Conservation (phyloP, 202 grass and related monocot species). For the Bolboschoenoplectus hybrid region DNA sequence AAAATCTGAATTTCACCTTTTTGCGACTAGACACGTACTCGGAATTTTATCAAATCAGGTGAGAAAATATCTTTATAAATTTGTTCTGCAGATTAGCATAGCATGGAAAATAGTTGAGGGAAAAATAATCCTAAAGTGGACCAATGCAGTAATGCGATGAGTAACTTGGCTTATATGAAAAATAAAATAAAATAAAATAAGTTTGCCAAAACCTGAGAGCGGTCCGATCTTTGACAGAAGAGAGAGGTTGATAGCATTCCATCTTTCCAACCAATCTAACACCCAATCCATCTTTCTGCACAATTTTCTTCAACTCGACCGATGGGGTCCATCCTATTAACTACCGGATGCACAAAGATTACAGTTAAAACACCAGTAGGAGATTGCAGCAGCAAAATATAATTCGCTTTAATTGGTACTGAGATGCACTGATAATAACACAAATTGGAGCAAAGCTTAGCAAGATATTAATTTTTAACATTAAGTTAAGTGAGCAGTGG, state of each 20-base stretch:
- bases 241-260: slow-evolving; percentile 67
- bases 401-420: background rate
- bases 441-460: background rate
- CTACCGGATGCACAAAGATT: slow-evolving; percentile 36
- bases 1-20: background rate
- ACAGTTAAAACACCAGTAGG: background rate
- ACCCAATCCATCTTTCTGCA: slow-evolving; percentile 47
- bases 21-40: background rate
- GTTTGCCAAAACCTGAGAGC: slow-evolving; percentile 46
- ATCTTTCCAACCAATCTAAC: slow-evolving; percentile 63
- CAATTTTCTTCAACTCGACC: slow-evolving; percentile 60
- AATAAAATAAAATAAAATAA: background rate
- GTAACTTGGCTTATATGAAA: background rate
- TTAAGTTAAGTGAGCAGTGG: background rate
- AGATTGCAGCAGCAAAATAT: background rate
- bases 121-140: background rate
- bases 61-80: background rate
- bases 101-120: background rate
- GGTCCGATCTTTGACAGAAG: slow-evolving; percentile 61
- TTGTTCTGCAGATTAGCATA: background rate
- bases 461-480: background rate
- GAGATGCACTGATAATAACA: background rate
- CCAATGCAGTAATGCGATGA: background rate
- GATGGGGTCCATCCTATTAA: slow-evolving; percentile 74
- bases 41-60: background rate